Evolutionary conservation across 202 grass and related monocot species (phyloP), one percentile per base, ranked within the genome.

Genomic region (Bolboschoenoplectus hybrid): DNA sequence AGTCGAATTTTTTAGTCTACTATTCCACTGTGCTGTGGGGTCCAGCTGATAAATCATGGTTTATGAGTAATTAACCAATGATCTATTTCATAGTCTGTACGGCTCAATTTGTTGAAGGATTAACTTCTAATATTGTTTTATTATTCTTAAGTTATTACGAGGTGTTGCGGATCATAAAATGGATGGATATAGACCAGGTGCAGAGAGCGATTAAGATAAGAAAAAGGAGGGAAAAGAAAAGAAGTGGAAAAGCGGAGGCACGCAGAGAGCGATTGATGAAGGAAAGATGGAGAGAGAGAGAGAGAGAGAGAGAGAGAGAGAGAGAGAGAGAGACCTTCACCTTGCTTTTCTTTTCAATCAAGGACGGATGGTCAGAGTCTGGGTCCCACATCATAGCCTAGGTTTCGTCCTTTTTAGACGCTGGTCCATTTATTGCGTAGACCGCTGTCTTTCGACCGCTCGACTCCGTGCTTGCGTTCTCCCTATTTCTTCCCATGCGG

Each of bases 311-410:
- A 72, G 68, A 46, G 14, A 12, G 68, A 72, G 68, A 46, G 26
- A 61, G 14, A 5, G 2, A 47, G 70, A 50, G 9, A 12, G 68
- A 72, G 68, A 46, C 41, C 35, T 8, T 72, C 44, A 4, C 17
- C 41, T 73, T 76, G 50, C 74, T 78, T 57, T 57, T 57, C 74
- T 78, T 78, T 36, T 38, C 74, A 78, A 17, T 11, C 74, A 76
- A 55, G 73, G 12, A 36, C 47, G 20, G 26, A 76, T 2, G 46
- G 47, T n/a, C 67, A 64, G 67, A 71, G 2, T 5, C 2, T 2
- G 50, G 74, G 52, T 40, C 74, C 74, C 51, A 79, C 74, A 41
- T 79, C 51, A 79, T 77, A 77, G 74, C 16, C 35, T 57, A 38
- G 32, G 2, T 17, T 39, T 58, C 32, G 50, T 16, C 4, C 32